Evolutionary conservation across 148 eudicot genomes (phyloP), one percentile per base, ranked within the genome.

Genomic region (Rhododendron ovatum): DNA sequence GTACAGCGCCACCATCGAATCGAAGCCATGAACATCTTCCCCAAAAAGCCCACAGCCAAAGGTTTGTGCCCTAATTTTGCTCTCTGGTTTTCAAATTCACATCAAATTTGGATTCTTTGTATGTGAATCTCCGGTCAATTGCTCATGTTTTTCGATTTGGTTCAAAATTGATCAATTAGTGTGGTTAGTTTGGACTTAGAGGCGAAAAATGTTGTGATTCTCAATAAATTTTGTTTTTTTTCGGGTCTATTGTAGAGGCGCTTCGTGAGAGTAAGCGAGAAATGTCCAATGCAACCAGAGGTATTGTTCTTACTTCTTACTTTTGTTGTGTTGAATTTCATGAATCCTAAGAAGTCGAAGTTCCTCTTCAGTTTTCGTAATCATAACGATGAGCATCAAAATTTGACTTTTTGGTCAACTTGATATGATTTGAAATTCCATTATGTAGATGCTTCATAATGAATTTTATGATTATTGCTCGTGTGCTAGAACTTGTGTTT

Each of bases 261-360:
- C 97, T 96, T 82, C 87, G 98, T 65, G 94, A 94, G 90, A 96
- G 99, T 85, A 96, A 94, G 91, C 86, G 96, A 85, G 99, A 96
- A 73, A 96, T 96, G 99, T 55, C 97, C 48, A 91, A 94, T 89
- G 99, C 99, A 81, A 95, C 99, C 82, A 91, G 98, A 95, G 99
- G 99, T 96, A 91, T 85, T 80, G 4, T 45, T 14, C 59, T 83
- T 78, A 15, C 39, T 43, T 13, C 57, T 83, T 82, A 17, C 41
- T 7, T 65, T 71, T 78, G 12, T 3, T 4, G 71, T 17, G 5
- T 77, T n/a, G 47, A 17, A 7, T 76, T 28, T 78, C 39, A 14
- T 33, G 22, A 59, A 17, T 28, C 82, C 41, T n/a, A 50, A 55
- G 53, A 61, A 50, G 18, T 26, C 53, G 47, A 26, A 22, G 20